A percentile compares a stretch with the other conserved stretches of the same genome.
phyloP scores from a whole-genome alignment of 306 rosid species.

The Trichosanthes truncata region DNA sequence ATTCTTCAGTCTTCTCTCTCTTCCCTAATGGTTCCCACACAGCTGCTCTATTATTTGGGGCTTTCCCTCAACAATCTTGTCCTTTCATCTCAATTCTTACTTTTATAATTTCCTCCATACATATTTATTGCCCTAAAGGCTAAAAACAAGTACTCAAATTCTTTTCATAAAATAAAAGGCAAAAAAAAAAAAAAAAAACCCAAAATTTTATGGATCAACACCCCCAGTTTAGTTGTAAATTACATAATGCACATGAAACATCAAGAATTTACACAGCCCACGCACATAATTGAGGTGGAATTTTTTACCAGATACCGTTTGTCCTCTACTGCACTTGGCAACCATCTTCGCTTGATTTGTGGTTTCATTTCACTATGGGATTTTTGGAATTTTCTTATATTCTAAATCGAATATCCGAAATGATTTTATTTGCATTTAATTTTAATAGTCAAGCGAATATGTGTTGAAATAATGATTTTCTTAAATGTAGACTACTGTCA shows the following conservation, averaged over 20 bases:
- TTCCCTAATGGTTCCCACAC: slow-evolving; percentile 40
- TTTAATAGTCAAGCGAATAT: not conserved
- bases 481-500: not conserved
- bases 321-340: not conserved
- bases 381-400: not conserved
- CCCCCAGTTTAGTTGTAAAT: not conserved
- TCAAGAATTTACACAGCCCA: not conserved
- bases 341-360: not conserved
- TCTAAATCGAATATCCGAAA: not conserved
- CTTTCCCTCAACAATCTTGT: slow-evolving; percentile 19
- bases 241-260: not conserved
- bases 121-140: not conserved
- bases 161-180: not conserved
- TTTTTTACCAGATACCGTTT: not conserved
- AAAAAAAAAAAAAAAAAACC: not conserved
- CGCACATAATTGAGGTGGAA: not conserved
- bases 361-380: not conserved
- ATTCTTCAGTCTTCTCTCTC: slow-evolving; percentile 39
- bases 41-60: slow-evolving; percentile 46
- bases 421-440: not conserved
- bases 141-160: not conserved
- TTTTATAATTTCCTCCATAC: not conserved
- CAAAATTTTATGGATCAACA: not conserved
- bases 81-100: slow-evolving; percentile 11
- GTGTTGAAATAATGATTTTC: not conserved